Evolutionary conservation across 345 rosid species (phyloP), one percentile per base, ranked within the genome.

Genomic region (Linum tenue): DNA sequence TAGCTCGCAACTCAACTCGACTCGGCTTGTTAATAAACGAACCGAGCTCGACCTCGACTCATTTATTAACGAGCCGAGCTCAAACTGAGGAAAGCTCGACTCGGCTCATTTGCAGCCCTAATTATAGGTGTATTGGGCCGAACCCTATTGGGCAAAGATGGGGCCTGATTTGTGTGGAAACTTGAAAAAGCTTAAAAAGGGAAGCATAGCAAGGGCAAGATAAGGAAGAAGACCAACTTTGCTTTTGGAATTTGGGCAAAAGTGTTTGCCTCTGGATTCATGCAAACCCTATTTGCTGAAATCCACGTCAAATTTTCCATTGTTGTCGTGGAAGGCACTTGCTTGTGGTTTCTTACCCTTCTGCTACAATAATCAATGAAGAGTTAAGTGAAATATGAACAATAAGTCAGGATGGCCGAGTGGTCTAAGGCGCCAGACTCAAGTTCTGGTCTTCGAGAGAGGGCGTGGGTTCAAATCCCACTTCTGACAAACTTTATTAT

Each of bases 341-440:
- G 61, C 56, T 56, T 48, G 44, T 63, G 55, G 31, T 22, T 43
- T 11, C 1, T 43, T 5, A 43, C 6, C 10, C 2, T 43, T 43
- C 1, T 22, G 1, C 31, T 22, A 22, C 31, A 22, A 22, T 22
- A 22, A 22, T 22, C 31, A 43, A 43, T 43, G 3, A 43, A 43
- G 3, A 4, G 0, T 43, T 43, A 43, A 5, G 3, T 9, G 53
- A 5, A 48, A 9, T 0, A 3, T 4, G 9, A 4, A 48, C 53
- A 9, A 48, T 12, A 9, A 44, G 87, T 84, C 83, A 84, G 83
- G 87, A 78, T 85, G 86, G 88, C 90, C 88, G 86, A 84, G 89
- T 79, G 90, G 89, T 88, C 89, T 78, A 83, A 84, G 88, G 83
- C 89, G 89, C 87, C 83, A 81, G 89, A 81, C 91, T 84, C 87